Percentiles rank a stretch among this genome's conserved stretches.
phyloP scores from a whole-genome alignment of 345 rosid species.

The Arabidopsis thaliana region TAIR10.1 NC_003070.9:20292501-20293000 shows the following conservation, averaged over 20 bases:
- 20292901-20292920: slow-evolving; percentile 64
- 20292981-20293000: slow-evolving; percentile 58
- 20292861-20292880: slow-evolving; percentile 82
- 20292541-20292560: slow-evolving; percentile 79
- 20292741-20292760: slow-evolving; percentile 50
- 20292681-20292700: slow-evolving; percentile 68
- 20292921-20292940: slow-evolving; percentile 56
- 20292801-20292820: background rate
- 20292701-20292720: slow-evolving; percentile 56
- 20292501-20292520: slow-evolving; percentile 65
- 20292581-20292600: background rate
- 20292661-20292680: slow-evolving; percentile 76
- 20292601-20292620: slow-evolving; percentile 15
- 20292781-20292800: slow-evolving; percentile 22
- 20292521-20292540: slow-evolving; percentile 83
- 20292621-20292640: slow-evolving; percentile 30
- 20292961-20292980: slow-evolving; percentile 52
- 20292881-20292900: slow-evolving; percentile 72
- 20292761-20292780: slow-evolving; percentile 52
- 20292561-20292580: slow-evolving; percentile 32
- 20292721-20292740: slow-evolving; percentile 60
- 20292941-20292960: slow-evolving; percentile 63
- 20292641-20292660: slow-evolving; percentile 47
- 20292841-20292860: slow-evolving; percentile 36
- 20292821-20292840: background rate